Conservation (phyloP, 148 eudicot genomes). For the Rhododendron molle region DNA sequence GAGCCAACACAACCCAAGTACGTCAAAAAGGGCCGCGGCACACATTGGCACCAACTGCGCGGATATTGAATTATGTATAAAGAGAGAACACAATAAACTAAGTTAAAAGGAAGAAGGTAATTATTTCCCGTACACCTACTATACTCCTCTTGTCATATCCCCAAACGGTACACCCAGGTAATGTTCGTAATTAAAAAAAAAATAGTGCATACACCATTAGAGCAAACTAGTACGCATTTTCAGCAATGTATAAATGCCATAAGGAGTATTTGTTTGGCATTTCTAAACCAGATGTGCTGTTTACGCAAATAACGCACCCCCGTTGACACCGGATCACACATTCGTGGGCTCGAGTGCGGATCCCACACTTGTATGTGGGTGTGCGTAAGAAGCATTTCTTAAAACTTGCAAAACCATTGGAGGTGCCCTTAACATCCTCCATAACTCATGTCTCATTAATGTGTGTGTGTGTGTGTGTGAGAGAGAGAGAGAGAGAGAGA, state of each 20-base stretch:
- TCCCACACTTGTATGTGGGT: not conserved
- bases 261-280: not conserved
- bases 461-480: not conserved
- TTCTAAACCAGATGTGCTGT: not conserved
- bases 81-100: not conserved
- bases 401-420: not conserved
- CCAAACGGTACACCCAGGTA: too few relatives aligned
- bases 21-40: not conserved
- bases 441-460: not conserved
- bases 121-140: not conserved
- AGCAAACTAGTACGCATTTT: not conserved
- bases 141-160: too few relatives aligned
- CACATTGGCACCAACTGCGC: not conserved
- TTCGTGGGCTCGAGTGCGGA: not conserved
- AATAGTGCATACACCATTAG: not conserved
- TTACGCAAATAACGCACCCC: not conserved
- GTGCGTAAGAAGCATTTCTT: not conserved
- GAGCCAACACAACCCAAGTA: not conserved
- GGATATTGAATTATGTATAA: not conserved
- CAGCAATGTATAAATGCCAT: not conserved
- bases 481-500: slow-evolving; percentile 3
- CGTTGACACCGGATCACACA: not conserved
- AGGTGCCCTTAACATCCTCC: not conserved
- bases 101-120: not conserved
- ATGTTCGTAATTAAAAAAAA: too few relatives aligned